Evolutionary conservation across 768 basidiomycete species (phyloP), one percentile per base, ranked within the genome.

Genomic region (Thelephora ganbajun): DNA sequence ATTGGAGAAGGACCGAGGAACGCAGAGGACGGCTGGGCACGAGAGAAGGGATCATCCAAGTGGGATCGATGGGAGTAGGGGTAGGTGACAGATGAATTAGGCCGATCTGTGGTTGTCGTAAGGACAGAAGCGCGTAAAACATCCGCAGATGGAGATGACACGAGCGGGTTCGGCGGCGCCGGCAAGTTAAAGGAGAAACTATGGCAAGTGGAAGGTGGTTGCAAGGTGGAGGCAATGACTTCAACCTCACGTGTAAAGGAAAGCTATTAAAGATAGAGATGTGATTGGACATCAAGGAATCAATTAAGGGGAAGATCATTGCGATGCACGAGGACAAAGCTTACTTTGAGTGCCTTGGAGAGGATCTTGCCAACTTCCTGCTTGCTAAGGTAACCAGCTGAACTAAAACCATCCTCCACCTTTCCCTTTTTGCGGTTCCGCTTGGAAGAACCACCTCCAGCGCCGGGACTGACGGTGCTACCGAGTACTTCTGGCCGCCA

Each of bases 401-500:
- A 83, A 61, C 84, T 87, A 64, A 77, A 64, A 43, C 56, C 56
- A 53, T 81, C 79, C 33, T 68, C 67, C 57, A 80, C 80, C 11
- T 72, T 71, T 43, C 73, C 71, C 61, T 76, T 81, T 63, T 79
- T 81, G 65, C 79, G 83, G 67, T 82, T 82, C 46, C 50, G 53
- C 56, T 61, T 59, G 11, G 51, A 51, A 16, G 58, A 57, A 3
- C 78, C 79, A 11, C 83, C 83, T 50, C 85, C 84, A 2, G 83
- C 83, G 37, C 88, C 84, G 13, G 87, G 85, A 55, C 83, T 84
- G 45, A 90, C 77, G 44, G 84, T 88, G 60, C 83, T 86, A 3
- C 91, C 90, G 16, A 93, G 76, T 12, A 92, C 87, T 63, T 93
- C 90, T 41, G 91, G 83, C 42, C 88, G 69, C 88, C 88, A 93